Percentiles rank a stretch among this genome's conserved stretches.
These are phyloP conservation scores for Cladophialophora exuberans DNA, from an alignment of 2,329 filamentous ascomycete genomes.

Conservation along the genomic window DNA sequence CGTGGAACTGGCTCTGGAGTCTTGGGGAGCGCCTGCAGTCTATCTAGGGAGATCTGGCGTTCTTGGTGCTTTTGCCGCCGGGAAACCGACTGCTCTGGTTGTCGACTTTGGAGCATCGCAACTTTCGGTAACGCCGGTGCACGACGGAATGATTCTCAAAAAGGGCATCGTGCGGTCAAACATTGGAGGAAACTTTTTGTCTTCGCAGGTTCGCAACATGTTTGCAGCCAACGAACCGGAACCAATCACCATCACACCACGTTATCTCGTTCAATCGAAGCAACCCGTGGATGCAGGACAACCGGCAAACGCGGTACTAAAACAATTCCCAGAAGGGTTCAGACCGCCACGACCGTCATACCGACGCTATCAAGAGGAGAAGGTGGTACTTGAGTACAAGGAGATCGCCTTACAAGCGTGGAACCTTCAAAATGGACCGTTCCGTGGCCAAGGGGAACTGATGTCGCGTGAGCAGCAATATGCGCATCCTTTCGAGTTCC, in stretches of 20 bases:
- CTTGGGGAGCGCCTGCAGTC: slow-evolving; percentile 92
- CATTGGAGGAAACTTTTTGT: slow-evolving; percentile 87
- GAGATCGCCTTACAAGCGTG: slow-evolving; percentile 95
- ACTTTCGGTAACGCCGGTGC: slow-evolving; percentile 85
- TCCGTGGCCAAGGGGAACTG: slow-evolving; percentile 31
- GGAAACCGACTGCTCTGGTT: slow-evolving; percentile 90
- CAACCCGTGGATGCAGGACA: slow-evolving; percentile 83
- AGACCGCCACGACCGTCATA: slow-evolving; percentile 68
- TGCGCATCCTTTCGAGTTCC: slow-evolving; percentile 87
- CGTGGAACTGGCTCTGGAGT: slow-evolving; percentile 96
- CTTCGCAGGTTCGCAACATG: slow-evolving; percentile 80
- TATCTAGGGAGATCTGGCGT: slow-evolving; percentile 90
- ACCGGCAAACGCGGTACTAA: slow-evolving; percentile 73
- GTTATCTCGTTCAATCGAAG: slow-evolving; percentile 87
- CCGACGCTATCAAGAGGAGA: slow-evolving; percentile 84
- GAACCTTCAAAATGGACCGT: slow-evolving; percentile 51
- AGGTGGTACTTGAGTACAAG: slow-evolving; percentile 93
- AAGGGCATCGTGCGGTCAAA: slow-evolving; percentile 85
- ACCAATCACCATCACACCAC: slow-evolving; percentile 77
- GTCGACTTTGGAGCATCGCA: slow-evolving; percentile 89
- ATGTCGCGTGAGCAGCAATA: slow-evolving; percentile 77
- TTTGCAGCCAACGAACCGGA: slow-evolving; percentile 68
- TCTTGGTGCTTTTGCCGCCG: slow-evolving; percentile 85
- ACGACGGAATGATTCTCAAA: slow-evolving; percentile 92
- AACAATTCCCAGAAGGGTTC: slow-evolving; percentile 68